These are phyloP conservation scores for Boletus smithii DNA, from an alignment of 1,284 basidiomycete genomes.

Conservation along the genomic window DNA sequence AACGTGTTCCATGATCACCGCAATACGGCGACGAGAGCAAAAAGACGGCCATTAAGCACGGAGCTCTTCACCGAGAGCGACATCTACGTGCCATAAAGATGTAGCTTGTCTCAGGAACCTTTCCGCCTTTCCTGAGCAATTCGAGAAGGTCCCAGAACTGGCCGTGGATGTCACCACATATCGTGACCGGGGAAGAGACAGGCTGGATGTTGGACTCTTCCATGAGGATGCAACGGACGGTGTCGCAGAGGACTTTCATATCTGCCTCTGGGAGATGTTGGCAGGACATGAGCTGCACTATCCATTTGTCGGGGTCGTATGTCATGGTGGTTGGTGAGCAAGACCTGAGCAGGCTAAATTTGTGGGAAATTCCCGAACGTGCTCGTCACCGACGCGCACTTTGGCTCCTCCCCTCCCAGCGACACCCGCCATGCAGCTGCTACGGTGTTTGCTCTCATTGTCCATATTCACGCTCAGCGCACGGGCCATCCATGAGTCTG, in stretches of 20 bases:
- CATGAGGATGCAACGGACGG: slow-evolving; percentile 81
- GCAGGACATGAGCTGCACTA: slow-evolving; percentile 79
- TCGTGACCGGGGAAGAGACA: slow-evolving; percentile 86
- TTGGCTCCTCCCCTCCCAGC: too few relatives aligned
- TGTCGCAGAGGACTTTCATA: slow-evolving; percentile 88
- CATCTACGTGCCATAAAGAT: slow-evolving; percentile 91
- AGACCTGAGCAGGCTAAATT: background rate
- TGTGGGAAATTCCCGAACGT: slow-evolving; percentile 21
- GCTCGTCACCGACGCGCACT: background rate
- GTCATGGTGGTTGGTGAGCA: slow-evolving; percentile 17
- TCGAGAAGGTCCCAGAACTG: slow-evolving; percentile 96
- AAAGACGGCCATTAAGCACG: slow-evolving; percentile 18
- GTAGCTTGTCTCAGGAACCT: slow-evolving; percentile 87
- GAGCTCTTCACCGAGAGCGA: slow-evolving; percentile 15
- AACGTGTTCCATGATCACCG: too few relatives aligned
- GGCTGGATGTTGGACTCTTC: slow-evolving; percentile 97
- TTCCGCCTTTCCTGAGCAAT: slow-evolving; percentile 85
- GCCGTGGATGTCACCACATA: slow-evolving; percentile 93
- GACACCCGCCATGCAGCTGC: slow-evolving; percentile 20
- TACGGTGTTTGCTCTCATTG: slow-evolving; percentile 18
- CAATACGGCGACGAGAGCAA: slow-evolving; percentile 20
- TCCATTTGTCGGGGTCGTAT: slow-evolving; percentile 69
- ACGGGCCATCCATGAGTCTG: slow-evolving; percentile 60
- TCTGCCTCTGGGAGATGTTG: slow-evolving; percentile 86
- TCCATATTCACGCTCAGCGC: slow-evolving; percentile 11